Evolutionary conservation across 2,329 filamentous ascomycete genomes (phyloP).

Genomic region (Aspergillus intermedius): DNA sequence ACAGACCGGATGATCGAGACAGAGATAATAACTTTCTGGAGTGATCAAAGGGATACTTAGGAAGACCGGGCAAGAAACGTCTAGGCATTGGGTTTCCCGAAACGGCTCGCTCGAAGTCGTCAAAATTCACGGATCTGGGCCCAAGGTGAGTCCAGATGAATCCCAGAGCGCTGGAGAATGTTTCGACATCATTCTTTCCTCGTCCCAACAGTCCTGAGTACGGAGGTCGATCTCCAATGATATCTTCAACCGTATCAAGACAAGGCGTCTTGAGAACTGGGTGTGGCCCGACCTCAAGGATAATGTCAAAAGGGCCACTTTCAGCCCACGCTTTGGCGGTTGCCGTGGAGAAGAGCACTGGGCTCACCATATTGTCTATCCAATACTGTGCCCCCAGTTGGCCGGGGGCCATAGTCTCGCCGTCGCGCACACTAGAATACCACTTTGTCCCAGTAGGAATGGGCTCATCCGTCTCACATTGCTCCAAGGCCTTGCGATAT

Average conservation of each 20-base stretch:
- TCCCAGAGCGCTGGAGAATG: conserved; percentile 10
- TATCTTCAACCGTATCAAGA: conserved; percentile 8
- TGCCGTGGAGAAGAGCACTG: conserved; percentile 29
- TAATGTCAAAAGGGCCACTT: conserved; percentile 8
- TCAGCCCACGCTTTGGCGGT: conserved; percentile 6
- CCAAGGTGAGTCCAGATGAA: conserved; percentile 14
- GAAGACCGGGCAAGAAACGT: not conserved
- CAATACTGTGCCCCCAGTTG: conserved; percentile 22
- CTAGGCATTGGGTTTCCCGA: conserved; percentile 8
- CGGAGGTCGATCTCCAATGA: not conserved
- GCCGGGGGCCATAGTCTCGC: not conserved
- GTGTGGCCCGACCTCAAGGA: conserved; percentile 28
- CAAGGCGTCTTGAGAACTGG: conserved; percentile 23
- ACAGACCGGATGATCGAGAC: not conserved
- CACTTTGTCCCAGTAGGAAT: not conserved
- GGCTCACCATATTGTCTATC: conserved; percentile 27
- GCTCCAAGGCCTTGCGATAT: conserved; percentile 11
- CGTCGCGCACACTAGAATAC: conserved; percentile 7
- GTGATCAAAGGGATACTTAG: not conserved
- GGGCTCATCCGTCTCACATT: not conserved
- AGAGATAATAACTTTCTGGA: not conserved
- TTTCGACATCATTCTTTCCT: conserved; percentile 6
- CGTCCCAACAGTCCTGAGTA: conserved; percentile 11
- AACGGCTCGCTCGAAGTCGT: conserved; percentile 5
- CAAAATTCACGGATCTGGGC: conserved; percentile 7